phyloP scores from a whole-genome alignment of 73 alveolate genomes.

The Paraurostyla sp. region DNA sequence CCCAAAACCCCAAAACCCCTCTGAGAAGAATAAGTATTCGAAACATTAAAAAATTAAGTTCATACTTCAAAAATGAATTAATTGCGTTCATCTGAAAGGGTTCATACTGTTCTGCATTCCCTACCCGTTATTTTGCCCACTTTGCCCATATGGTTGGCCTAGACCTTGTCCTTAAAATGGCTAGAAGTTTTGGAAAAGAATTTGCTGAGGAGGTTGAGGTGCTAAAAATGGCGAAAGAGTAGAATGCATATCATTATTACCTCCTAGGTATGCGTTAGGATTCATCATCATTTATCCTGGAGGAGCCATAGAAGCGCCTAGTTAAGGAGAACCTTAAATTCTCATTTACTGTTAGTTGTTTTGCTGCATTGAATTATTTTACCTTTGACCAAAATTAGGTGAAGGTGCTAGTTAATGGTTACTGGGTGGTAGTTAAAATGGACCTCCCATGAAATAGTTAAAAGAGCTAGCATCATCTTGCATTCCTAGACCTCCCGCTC shows the following conservation, averaged over 20 bases:
- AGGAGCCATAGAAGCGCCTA: conserved; percentile 48
- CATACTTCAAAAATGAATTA: no score
- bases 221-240: neutral
- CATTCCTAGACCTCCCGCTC: neutral
- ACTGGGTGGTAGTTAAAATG: conserved; percentile 42
- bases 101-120: no score
- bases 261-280: neutral
- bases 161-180: neutral
- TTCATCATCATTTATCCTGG: conserved; percentile 31
- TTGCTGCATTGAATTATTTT: neutral
- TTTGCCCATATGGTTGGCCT: no score
- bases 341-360: no score
- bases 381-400: neutral
- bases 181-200: neutral
- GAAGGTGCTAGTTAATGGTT: neutral
- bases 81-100: no score
- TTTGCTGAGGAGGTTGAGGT: neutral
- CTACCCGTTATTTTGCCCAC: no score
- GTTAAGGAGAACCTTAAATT: neutral
- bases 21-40: no score
- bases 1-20: no score
- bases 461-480: neutral
- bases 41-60: no score
- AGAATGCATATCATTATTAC: neutral
- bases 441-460: neutral